Evolutionary conservation across 2,329 filamentous ascomycete species (phyloP).

Genomic region (Exophiala aquamarina): DNA sequence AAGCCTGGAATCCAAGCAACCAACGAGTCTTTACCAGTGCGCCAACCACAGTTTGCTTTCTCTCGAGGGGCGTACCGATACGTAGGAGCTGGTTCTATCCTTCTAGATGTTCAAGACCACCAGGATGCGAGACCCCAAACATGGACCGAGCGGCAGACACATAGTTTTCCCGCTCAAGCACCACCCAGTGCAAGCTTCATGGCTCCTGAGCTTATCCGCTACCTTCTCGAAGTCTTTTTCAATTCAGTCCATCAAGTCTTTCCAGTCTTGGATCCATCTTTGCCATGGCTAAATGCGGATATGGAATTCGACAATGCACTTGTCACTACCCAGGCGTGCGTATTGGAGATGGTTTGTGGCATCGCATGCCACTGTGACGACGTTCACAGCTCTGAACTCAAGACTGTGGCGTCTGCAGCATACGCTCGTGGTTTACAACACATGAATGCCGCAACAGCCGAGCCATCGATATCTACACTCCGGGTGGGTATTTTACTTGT

Average conservation of each 20-base stretch:
- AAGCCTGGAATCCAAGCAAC: neutral
- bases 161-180: neutral
- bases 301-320: neutral
- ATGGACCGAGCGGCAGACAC: neutral
- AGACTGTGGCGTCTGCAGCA: neutral
- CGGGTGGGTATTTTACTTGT: constrained; percentile 1
- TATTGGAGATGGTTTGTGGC: neutral
- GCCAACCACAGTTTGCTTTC: neutral
- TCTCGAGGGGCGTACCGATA: constrained; percentile 3
- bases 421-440: neutral
- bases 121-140: neutral
- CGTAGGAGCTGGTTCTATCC: neutral
- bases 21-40: no score
- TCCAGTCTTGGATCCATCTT: neutral
- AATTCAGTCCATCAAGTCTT: neutral
- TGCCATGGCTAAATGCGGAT: neutral
- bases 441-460: constrained; percentile 1
- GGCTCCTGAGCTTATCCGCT: neutral
- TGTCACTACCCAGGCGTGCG: neutral
- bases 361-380: neutral
- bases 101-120: neutral
- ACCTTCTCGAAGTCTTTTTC: neutral
- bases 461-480: constrained; percentile 4
- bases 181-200: neutral
- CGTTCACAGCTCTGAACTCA: neutral